Base-by-base conservation (phyloP, 257 asterid species). In the Solanum ossicruentum region DNA sequence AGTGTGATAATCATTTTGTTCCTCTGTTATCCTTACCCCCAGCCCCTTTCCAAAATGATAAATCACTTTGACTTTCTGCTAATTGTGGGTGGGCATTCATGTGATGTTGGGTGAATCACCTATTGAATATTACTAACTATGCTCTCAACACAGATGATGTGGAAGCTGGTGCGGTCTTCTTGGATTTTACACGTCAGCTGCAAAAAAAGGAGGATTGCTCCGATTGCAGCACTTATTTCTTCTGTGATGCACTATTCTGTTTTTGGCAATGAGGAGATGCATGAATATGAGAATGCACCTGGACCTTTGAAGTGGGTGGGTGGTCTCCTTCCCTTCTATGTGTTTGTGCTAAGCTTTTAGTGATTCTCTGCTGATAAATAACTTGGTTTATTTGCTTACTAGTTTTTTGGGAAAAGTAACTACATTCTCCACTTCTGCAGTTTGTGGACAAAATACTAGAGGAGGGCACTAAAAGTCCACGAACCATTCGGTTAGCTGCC, bases 151-250 rank as follows among this genome's bases (percentile, higher is more conserved):
- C 87, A 93, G 98, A 92, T 93, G 98, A 92, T 95, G 95, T 96
- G 98, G 97, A 89, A 84, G 88, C 91, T 96, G 91, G 99, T 95
- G 86, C 92, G 77, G 81, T 92, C 98, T 82, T 93, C 98, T 84
- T 96, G 98, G 99, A 88, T 95, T 86, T 88, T 95, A 90, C 99
- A 96, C 70, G 91, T 84, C 65, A 96, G 95, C 91, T 96, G 98
- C 93, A 94, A 95, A 84, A 96, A 96, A 86, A 91, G 99, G 89
- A 93, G 98, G 91, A 97, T 96, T 87, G 98, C 99, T 88, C 95
- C 97, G 80, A 94, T 96, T 84, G 98, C 99, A 83, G 97, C 99
- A 86, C 97, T 96, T 79, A 83, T 96, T 85, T 96, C 99, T 81
- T 91, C 97, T 66, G 93, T 96, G 84, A 89, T 96, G 94, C 98